Evolutionary conservation across 345 rosid genomes (phyloP), one percentile per base, ranked within the genome.

Genomic region (Erodium maritimum): DNA sequence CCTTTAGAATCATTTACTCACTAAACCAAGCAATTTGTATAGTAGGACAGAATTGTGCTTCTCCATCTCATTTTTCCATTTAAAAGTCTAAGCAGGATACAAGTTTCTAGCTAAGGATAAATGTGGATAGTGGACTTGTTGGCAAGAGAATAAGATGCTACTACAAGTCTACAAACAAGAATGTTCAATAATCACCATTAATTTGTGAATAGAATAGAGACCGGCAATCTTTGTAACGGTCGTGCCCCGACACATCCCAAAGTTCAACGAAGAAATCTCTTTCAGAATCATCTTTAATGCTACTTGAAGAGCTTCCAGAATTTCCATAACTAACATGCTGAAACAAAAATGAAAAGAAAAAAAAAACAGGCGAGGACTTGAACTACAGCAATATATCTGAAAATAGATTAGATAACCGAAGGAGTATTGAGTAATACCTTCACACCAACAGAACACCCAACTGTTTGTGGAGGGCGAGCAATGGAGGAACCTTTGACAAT

Each of bases 231-330:
- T 85, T 94, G 78, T 94, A 94, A 64, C 97, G 79, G 5, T 94
- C 99, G 57, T 94, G 99, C 19, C 99, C 97, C 19, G 97, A 94
- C 55, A 94, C 83, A 71, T 94, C 99, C 99, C 99, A 94, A 5
- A 94, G 95, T 76, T 94, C 99, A 54, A 90, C 77, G 71, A 94
- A 94, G 82, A 94, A 90, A 65, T 94, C 99, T 81, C 99, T 81
- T 69, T 87, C 96, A 23, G 84, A 53, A 67, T 94, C 97, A 63
- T 95, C 95, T 75, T 79, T 87, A 62, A 84, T 66, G 79, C 90
- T 90, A 71, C 75, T 87, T 23, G 97, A 94, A 51, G 99, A 87
- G 75, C 99, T 90, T 71, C 86, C 72, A 59, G 93, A 69, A 68
- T 76, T 85, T 68, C 95, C 88, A 69, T 82, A 87, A 24, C 84